Base-by-base conservation (phyloP, 306 rosid genomes). In the Rosa rugosa region DNA sequence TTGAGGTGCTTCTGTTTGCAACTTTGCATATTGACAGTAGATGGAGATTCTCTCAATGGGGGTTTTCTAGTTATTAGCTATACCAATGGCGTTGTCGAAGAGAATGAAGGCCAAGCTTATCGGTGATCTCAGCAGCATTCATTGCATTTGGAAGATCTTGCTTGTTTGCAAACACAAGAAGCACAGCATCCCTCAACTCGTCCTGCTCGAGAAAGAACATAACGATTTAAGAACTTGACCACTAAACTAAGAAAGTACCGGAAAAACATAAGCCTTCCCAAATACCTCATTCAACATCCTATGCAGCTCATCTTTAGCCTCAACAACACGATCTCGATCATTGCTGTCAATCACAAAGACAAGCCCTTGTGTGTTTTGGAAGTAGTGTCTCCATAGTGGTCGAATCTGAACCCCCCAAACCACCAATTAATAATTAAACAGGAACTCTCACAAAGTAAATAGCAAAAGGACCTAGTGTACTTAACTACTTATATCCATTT, bases 331-430 rank as follows among this genome's bases (percentile, higher is more conserved):
- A 77, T 90, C 92, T 47, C 92, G 78, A 70, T 90, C 94, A 78
- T 90, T 90, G 89, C 94, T 90, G 77, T 90, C 94, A 57, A 90
- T 85, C 77, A 90, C 94, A 83, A 90, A 88, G 75, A 90, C 88
- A 77, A 90, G 90, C 31, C 94, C 94, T 81, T 88, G 94, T 67
- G 94, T 88, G 79, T 90, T 90, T 78, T 88, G 92, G 86, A 90
- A 88, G 86, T 90, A 90, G 81, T 90, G 92, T 75, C 92, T 90
- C 92, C 94, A 90, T 72, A 90, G 76, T 51, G 92, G 90, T 70
- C 89, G 87, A 68, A 83, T 88, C 91, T 85, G 71, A 71, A 80
- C 70, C 38, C 36, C 51, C 38, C 67, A 63, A 38, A 41, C 66
- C 46, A 27, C 40, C 45, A 56, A 44, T 44, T 44, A 44, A 11